Conservation (phyloP, 2,329 filamentous ascomycete genomes). For the Tolypocladium nubicola region DNA sequence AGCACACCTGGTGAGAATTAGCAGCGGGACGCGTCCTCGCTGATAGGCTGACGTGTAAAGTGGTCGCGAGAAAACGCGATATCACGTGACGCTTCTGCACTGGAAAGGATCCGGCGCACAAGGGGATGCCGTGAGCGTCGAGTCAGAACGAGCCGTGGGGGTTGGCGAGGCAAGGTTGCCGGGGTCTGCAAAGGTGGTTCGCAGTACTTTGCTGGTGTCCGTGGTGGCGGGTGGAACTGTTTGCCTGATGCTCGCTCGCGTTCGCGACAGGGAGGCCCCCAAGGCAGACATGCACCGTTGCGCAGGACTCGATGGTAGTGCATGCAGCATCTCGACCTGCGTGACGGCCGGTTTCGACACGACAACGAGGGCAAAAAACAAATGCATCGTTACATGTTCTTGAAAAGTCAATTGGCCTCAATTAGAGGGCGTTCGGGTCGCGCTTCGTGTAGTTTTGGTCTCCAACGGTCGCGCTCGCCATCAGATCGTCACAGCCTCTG, state of each 20-base stretch:
- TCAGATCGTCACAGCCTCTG: constrained; percentile 4
- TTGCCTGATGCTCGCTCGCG: background rate
- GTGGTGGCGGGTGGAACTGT: background rate
- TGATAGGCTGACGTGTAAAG: constrained; percentile 1
- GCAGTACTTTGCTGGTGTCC: background rate
- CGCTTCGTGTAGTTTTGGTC: background rate
- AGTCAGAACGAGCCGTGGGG: background rate
- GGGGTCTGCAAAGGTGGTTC: background rate
- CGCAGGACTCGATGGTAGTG: constrained; percentile 8
- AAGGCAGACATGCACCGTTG: constrained; percentile 5
- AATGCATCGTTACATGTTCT: background rate
- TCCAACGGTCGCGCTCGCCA: background rate
- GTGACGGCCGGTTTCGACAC: background rate
- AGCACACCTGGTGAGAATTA: constrained; percentile 1
- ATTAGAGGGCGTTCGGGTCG: background rate
- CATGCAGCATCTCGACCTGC: constrained; percentile 2
- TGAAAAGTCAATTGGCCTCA: background rate
- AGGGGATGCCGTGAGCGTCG: background rate
- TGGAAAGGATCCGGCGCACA: background rate
- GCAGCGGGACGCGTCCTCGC: constrained; percentile 6
- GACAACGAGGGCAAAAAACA: background rate
- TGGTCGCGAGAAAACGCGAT: background rate
- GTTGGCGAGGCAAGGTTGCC: background rate
- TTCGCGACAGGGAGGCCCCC: background rate
- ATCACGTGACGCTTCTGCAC: constrained; percentile 2